Base-by-base conservation (phyloP, 345 rosid genomes). In the Pistacia integerrima region DNA sequence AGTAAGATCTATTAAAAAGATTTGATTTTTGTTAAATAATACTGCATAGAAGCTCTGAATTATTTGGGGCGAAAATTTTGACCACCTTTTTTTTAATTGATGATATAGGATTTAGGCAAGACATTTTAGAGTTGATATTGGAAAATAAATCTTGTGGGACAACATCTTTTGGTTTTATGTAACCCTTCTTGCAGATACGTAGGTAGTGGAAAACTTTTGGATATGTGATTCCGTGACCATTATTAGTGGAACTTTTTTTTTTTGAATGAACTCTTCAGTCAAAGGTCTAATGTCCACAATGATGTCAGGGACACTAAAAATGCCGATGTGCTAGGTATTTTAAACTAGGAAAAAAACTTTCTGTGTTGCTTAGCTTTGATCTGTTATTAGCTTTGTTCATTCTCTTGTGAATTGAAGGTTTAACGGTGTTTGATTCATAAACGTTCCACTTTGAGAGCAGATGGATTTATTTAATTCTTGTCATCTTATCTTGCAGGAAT, bases 401-500 rank as follows among this genome's bases (percentile, higher is more conserved):
- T 38, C 44, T 0, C 44, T 4, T 38, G 44, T 5, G 44, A 38
- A 38, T 38, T 38, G 44, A 38, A 38, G 44, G 44, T 5, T 38
- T 38, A 5, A 38, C 0, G 44, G 44, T 38, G 44, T 38, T 3
- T 38, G 48, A 35, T 28, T 55, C 33, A 56, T 22, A 22, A 54
- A 11, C 73, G 8, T 46, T 61, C 51, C 41, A 22, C 8, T 59
- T 41, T 72, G 59, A 58, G 25, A 25, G 67, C 57, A 41, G 49
- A 71, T 41, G 11, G 35, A 62, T 68, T 77, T 60, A 63, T 73
- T 69, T 67, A 28, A 58, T 69, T 69, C 41, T 70, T 74, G 16
- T 60, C 22, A 44, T 77, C 66, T 41, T 64, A 35, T 81, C 58
- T 79, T 84, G 78, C 92, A 96, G 99, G 87, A 96, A 96, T 71